phyloP scores from a whole-genome alignment of 2,329 filamentous ascomycete species.

The Fusarium siculi region DNA sequence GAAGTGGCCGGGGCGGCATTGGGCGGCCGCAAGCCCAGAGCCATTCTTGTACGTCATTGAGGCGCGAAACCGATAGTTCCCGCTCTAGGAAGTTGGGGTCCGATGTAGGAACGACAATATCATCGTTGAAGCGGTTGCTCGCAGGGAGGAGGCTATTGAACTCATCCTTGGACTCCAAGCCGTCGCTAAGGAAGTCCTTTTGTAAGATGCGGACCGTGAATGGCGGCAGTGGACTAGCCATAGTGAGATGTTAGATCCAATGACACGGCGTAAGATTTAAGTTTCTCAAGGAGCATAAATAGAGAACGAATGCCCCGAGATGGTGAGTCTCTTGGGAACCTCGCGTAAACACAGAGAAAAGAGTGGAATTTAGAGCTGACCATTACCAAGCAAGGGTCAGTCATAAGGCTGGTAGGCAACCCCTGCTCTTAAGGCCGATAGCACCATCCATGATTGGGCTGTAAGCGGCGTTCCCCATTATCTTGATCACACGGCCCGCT shows the following conservation, averaged over 20 bases:
- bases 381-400: slow-evolving; percentile 22
- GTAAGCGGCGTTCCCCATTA: neutral
- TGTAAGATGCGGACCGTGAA: slow-evolving; percentile 23
- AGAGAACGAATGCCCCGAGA: neutral
- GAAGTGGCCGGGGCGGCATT: slow-evolving; percentile 52
- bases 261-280: neutral
- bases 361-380: slow-evolving; percentile 14
- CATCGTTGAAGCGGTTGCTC: slow-evolving; percentile 25
- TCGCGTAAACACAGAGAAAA: neutral
- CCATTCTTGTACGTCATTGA: slow-evolving; percentile 28
- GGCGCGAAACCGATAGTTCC: slow-evolving; percentile 29
- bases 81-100: slow-evolving; percentile 30
- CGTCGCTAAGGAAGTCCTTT: neutral
- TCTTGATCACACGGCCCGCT: neutral
- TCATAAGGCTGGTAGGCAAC: slow-evolving; percentile 22
- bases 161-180: neutral
- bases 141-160: slow-evolving; percentile 17
- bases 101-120: slow-evolving; percentile 21
- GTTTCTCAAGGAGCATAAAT: neutral
- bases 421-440: neutral
- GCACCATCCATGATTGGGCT: neutral
- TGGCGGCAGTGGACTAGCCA: slow-evolving; percentile 22
- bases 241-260: neutral
- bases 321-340: neutral
- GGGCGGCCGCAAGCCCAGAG: slow-evolving; percentile 41